These are phyloP conservation scores for Calvatia gigantea DNA, from an alignment of 768 basidiomycete species.

Conservation along the genomic window DNA sequence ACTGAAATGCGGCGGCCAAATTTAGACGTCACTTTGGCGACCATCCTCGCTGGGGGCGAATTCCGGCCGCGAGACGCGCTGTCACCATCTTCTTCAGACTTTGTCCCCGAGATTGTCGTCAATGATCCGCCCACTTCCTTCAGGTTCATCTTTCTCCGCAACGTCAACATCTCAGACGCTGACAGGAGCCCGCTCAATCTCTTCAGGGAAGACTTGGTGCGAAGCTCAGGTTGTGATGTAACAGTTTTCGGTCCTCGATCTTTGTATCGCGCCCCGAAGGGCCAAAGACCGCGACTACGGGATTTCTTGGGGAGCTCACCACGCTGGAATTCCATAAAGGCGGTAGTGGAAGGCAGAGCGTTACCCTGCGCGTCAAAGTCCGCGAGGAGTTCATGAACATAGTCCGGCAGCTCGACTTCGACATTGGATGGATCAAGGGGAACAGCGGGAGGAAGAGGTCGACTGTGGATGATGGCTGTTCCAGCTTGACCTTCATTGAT, in stretches of 20 bases:
- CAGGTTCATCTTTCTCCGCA: slow-evolving; percentile 1
- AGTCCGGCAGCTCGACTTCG: slow-evolving; percentile 7
- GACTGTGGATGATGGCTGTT: slow-evolving; percentile 9
- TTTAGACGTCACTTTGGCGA: not conserved
- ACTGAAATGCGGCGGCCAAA: slow-evolving; percentile 5
- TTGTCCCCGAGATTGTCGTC: not conserved
- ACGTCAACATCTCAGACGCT: not conserved
- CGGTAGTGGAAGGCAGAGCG: not conserved
- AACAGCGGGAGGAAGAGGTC: not conserved
- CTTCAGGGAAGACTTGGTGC: slow-evolving; percentile 4
- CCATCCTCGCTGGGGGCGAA: not conserved
- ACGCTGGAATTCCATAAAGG: not conserved
- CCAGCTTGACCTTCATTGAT: slow-evolving; percentile 5
- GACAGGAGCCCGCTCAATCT: slow-evolving; percentile 1
- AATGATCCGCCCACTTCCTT: not conserved
- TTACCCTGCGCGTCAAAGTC: slow-evolving; percentile 6
- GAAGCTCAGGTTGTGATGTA: not conserved
- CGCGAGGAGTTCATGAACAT: slow-evolving; percentile 11
- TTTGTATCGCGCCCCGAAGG: not conserved
- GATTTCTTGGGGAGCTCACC: not conserved
- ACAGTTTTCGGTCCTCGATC: not conserved
- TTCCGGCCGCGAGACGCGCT: not conserved
- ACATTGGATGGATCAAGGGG: slow-evolving; percentile 9
- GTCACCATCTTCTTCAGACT: not conserved
- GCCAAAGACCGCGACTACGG: not conserved